Evolutionary conservation across 169 alveolate species (phyloP), one percentile per base, ranked within the genome.

Genomic region (Plasmodium cynomolgi): DNA sequence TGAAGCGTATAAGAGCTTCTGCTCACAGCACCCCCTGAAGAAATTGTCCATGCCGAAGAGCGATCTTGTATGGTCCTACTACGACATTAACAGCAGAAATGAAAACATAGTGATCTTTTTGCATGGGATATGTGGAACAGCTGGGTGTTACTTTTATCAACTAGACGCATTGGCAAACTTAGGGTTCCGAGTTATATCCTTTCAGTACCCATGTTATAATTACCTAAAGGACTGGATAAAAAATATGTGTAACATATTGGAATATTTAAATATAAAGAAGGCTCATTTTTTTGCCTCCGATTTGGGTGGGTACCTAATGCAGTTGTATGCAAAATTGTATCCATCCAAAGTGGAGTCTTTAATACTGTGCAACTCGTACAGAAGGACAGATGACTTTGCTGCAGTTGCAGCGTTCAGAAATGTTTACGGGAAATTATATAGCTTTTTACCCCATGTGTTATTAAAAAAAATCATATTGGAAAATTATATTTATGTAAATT

Each of bases 61-160:
- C 47, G 97, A 96, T 77, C 86, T 93, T 23, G 93, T 92, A 73
- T 96, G 97, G 97, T 94, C 97, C 31, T 96, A 96, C 54, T 96
- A 96, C 83, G 97, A 96, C 71, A 92, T 92, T 37, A 54, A 85
- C 20, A 91, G 80, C 31, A 88, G 39, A 17, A 83, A 85, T 31
- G 93, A 91, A 20, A 41, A 68, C 41, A 72, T 90, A 1, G 95
- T 96, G 39, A 95, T 96, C 44, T 94, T 96, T 58, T 84, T 96
- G 31, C 97, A 96, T 74, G 97, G 97, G 44, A 93, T 96, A 56
- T 96, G 97, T 81, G 97, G 97, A n/a, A 96, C 97, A 7, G 97
- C 97, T 20, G 97, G 97, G 26, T 96, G 97, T 84, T 96, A 95
- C 72, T 96, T 96, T 92, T 96, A 96, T 81, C 77, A 95, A 23